Base-by-base conservation (phyloP, 2,329 filamentous ascomycete species). In the Sclerotinia borealis region DNA sequence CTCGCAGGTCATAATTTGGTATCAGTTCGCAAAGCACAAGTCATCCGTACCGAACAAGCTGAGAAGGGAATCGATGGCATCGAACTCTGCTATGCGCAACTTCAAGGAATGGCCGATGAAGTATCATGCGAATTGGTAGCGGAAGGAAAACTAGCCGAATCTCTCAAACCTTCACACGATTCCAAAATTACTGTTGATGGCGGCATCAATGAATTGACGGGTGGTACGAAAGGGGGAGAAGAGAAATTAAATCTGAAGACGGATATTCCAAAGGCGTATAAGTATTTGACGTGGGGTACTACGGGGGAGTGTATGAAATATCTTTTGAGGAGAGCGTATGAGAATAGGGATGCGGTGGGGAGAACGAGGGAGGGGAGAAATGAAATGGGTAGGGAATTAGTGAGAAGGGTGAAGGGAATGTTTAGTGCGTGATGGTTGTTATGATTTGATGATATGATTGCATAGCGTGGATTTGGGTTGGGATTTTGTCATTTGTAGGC, bases 61-160 rank as follows among this genome's bases (percentile, higher is more conserved):
- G 71, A 77, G 8, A 65, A 63, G 2, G 75, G 77, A 13, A 73
- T 76, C 56, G 70, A 75, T 43, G 73, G 74, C 27, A 75, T 75
- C 2, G 79, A 82, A 49, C 75, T 83, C 2, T 78, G 80, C 1
- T 92, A 91, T 75, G 90, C 90, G 3, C 93, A 97, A 77, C 83
- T 97, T 1, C 90, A 93, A 79, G 93, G 93, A 47, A 98, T 98
- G 93, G 93, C 93, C 1, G 93, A 98, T 70, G 93, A 97, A 74
- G 86, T 98, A 59, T 92, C 88, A 74, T 87, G 85, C 73, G 84
- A 86, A 73, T 76, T 88, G 2, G 71, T 75, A 1, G 67, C 71
- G 36, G 66, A 64, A 31, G 67, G 65, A 1, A 62, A 67, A 48
- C 54, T 64, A 2, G 59, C 70, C 68, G 78, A 60, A 77, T 36